Base-by-base conservation (phyloP, 1,284 basidiomycete genomes). In the Xerocomus cyaneibrunnescens region DNA sequence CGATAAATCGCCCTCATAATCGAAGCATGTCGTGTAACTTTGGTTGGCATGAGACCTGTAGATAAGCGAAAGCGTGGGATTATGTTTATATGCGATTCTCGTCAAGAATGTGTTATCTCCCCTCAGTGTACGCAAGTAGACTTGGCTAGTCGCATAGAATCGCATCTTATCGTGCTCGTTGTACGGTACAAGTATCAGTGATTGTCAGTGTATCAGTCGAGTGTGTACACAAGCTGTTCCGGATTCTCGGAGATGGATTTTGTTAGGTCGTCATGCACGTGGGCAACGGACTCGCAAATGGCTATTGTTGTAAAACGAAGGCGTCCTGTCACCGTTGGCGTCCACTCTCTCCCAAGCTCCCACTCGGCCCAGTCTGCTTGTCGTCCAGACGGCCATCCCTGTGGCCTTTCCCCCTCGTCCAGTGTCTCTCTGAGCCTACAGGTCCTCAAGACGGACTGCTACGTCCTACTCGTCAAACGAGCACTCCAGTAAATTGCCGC, bases 241-340 rank as follows among this genome's bases (percentile, higher is more conserved):
- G 31, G 36, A 30, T 14, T 21, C 23, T 39, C 28, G 50, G 50
- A 52, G 27, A 27, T 30, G 16, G 14, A 31, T 25, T 31, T 30
- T 7, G 22, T 12, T 23, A 45, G 32, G 16, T 19, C 30, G 12
- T 27, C 12, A 44, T 40, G 45, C 54, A 61, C 62, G 60, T 65
- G 62, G 38, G 14, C 1, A 40, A 45, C 22, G 16, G 9, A 21
- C 43, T 38, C 44, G n/a, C 45, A 32, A 38, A 35, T 41, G 19
- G 47, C 5, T 45, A 49, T 53, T 50, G 50, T 59, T 56, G 44
- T 51, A 47, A 38, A 23, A 22, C 38, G 25, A 17, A 47, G 41
- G 19, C 41, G 36, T 27, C 23, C 19, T 28, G 44, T 4, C 40
- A 37, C n/a, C 38, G 31, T n/a, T 6, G 2, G 32, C 9, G 37